phyloP scores from a whole-genome alignment of 2,329 filamentous ascomycete genomes.

The Aspergillus neoniger region DNA sequence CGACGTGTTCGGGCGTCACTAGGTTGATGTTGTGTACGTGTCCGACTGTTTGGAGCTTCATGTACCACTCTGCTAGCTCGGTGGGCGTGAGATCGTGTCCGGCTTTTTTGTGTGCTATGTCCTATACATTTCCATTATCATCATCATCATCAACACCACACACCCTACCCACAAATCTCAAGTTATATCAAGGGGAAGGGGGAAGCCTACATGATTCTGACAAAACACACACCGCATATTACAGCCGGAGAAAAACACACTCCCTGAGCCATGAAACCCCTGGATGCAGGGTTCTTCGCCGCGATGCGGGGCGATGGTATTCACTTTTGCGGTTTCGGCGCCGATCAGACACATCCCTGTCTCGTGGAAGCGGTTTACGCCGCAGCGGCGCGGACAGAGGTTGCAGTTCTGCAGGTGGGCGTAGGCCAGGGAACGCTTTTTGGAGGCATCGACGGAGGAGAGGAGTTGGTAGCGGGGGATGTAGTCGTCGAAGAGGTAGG shows the following conservation, averaged over 20 bases:
- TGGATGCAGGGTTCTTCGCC: slow-evolving; percentile 83
- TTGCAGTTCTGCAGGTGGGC: slow-evolving; percentile 78
- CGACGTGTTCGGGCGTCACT: slow-evolving; percentile 82
- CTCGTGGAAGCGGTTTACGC: slow-evolving; percentile 77
- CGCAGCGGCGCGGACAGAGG: slow-evolving; percentile 74
- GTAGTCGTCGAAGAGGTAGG: slow-evolving; percentile 74
- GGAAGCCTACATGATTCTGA: slow-evolving; percentile 63
- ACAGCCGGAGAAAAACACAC: slow-evolving; percentile 79
- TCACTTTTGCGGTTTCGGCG: slow-evolving; percentile 71
- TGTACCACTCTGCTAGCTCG: slow-evolving; percentile 76
- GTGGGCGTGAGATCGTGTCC: slow-evolving; percentile 78
- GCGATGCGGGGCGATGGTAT: slow-evolving; percentile 82
- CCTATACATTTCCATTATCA: slow-evolving; percentile 34
- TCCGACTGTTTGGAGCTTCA: slow-evolving; percentile 80
- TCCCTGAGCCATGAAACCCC: slow-evolving; percentile 76
- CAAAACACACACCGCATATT: slow-evolving; percentile 73
- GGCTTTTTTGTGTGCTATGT: slow-evolving; percentile 79
- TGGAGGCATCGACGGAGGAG: slow-evolving; percentile 66
- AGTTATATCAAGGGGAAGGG: neutral
- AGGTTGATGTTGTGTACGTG: slow-evolving; percentile 88
- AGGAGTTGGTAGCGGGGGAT: slow-evolving; percentile 71
- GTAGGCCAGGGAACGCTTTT: slow-evolving; percentile 73
- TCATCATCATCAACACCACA: no score
- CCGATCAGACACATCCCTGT: slow-evolving; percentile 79
- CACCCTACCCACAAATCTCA: no score